phyloP scores from a whole-genome alignment of 805 yeast genomes.

The Hanseniaspora clermontiae region DNA sequence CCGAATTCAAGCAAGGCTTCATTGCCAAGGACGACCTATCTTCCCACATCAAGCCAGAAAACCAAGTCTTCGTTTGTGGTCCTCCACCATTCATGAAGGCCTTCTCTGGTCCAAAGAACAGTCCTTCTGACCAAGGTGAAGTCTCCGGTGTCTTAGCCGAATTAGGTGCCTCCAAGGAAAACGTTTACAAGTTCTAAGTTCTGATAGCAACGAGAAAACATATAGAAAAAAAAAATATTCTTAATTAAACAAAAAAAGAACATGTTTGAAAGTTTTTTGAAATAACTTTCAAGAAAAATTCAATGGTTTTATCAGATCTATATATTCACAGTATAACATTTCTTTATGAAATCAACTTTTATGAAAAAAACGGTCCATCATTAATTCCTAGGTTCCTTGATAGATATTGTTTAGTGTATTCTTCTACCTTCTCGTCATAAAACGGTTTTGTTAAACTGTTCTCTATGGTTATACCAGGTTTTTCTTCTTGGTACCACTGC shows the following conservation, averaged over 20 bases:
- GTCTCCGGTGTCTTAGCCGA: conserved; percentile 77
- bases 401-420: conserved; percentile 1
- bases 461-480: background rate
- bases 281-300: background rate
- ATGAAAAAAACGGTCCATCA: background rate
- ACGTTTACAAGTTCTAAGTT: conserved; percentile 72
- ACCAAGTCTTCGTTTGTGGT: conserved; percentile 82
- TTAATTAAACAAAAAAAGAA: too few species aligned
- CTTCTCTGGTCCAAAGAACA: conserved; percentile 69
- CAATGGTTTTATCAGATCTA: background rate
- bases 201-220: background rate
- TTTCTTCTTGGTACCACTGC: background rate
- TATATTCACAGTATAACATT: too few species aligned
- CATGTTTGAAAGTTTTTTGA: too few species aligned
- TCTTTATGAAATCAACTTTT: background rate
- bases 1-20: conserved; percentile 55
- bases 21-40: conserved; percentile 67
- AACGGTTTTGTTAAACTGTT: background rate
- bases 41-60: conserved; percentile 54
- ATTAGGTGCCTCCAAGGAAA: conserved; percentile 72
- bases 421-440: background rate
- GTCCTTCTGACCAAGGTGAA: conserved; percentile 92
- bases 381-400: background rate
- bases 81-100: conserved; percentile 88
- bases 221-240: too few species aligned